phyloP scores from a whole-genome alignment of 805 yeast genomes.

The Wickerhamiella qilinensis region DNA sequence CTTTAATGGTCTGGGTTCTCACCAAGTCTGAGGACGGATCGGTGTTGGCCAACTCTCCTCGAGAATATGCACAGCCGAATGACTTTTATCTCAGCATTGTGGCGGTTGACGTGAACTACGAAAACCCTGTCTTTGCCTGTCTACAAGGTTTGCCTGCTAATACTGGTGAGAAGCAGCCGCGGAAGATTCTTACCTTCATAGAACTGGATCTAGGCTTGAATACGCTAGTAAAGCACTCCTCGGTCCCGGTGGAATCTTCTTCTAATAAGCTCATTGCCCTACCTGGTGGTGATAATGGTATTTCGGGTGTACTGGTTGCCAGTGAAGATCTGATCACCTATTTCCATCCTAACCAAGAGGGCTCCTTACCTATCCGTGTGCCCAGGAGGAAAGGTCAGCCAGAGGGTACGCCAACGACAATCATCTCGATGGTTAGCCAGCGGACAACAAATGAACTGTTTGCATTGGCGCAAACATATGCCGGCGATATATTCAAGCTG shows the following conservation, averaged over 20 bases:
- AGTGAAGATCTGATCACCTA: slow-evolving; percentile 39
- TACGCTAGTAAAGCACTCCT: slow-evolving; percentile 41
- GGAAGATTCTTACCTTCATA: slow-evolving; percentile 39
- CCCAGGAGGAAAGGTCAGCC: slow-evolving; percentile 30
- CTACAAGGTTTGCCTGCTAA: slow-evolving; percentile 42
- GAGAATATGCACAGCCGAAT: slow-evolving; percentile 43
- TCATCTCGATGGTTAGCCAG: too few relatives aligned
- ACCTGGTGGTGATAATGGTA: slow-evolving; percentile 60
- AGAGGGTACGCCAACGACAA: slow-evolving; percentile 1
- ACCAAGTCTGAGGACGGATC: slow-evolving; percentile 32
- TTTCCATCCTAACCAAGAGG: slow-evolving; percentile 5
- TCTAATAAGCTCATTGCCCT: slow-evolving; percentile 44
- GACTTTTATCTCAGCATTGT: slow-evolving; percentile 35
- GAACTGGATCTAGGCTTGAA: slow-evolving; percentile 79
- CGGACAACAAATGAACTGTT: slow-evolving; percentile 51
- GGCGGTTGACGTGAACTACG: slow-evolving; percentile 61
- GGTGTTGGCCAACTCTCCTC: slow-evolving; percentile 44
- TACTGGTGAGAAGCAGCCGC: background rate
- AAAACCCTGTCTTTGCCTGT: slow-evolving; percentile 73
- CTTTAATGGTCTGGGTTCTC: slow-evolving; percentile 54
- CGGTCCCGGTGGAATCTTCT: slow-evolving; percentile 24
- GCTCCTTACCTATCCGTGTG: slow-evolving; percentile 29
- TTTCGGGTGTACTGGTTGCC: slow-evolving; percentile 54
- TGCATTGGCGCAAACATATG: slow-evolving; percentile 47
- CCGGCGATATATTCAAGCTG: slow-evolving; percentile 65